These are phyloP conservation scores for Mortierella antarctica DNA, from an alignment of 192 early-diverging fungal genomes.

Conservation along the genomic window DNA sequence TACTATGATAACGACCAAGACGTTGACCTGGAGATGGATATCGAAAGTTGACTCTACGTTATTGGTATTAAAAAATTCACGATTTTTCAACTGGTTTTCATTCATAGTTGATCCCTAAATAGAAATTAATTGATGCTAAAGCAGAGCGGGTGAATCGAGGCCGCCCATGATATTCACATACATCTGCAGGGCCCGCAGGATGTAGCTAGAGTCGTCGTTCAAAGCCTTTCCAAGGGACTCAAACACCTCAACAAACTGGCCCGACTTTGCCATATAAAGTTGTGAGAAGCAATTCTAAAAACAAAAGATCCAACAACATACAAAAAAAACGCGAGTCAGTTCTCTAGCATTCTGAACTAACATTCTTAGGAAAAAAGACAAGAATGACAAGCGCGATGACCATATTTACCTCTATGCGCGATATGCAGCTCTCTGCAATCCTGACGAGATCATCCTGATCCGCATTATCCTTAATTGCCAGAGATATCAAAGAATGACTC, in stretches of 20 bases:
- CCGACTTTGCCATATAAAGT: constrained; percentile 66
- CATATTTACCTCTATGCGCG: constrained; percentile 68
- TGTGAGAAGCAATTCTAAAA: constrained; percentile 71
- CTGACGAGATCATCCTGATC: constrained; percentile 62
- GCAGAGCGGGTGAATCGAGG: constrained; percentile 17
- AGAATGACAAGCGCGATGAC: not conserved
- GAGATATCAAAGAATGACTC: constrained; percentile 30
- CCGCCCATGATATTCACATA: constrained; percentile 61
- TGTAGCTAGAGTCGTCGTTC: constrained; percentile 66
- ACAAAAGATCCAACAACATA: not conserved
- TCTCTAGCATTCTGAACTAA: not conserved
- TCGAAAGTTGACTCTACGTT: constrained; percentile 5
- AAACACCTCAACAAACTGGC: constrained; percentile 64
- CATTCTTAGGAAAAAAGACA: not conserved
- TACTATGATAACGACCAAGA: constrained; percentile 45
- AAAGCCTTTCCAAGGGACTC: constrained; percentile 68
- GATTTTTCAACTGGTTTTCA: too few species aligned
- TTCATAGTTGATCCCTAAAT: too few species aligned
- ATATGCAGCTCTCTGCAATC: constrained; percentile 65
- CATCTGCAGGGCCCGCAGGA: constrained; percentile 74
- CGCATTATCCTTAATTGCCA: constrained; percentile 59
- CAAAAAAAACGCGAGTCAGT: not conserved
- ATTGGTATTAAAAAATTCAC: too few species aligned
- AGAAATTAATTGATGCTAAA: constrained; percentile 7
- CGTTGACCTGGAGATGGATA: constrained; percentile 28